These are phyloP conservation scores for Candida buenavistaensis DNA, from an alignment of 1,139 yeast species.

Conservation along the genomic window DNA sequence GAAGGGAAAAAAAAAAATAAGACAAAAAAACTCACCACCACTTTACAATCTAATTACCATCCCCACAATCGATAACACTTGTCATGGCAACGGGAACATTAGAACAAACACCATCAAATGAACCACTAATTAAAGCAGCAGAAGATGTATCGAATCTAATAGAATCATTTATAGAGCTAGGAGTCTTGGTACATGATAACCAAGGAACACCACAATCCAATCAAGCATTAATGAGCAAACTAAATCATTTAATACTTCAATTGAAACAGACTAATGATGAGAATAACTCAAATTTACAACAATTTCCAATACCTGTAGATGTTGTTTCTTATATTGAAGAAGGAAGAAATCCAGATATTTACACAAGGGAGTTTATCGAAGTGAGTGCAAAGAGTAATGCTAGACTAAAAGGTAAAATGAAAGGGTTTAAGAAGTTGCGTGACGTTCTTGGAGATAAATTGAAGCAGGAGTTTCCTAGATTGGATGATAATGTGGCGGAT, in stretches of 20 bases:
- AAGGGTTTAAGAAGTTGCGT: slow-evolving; percentile 57
- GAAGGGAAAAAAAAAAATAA: too few relatives aligned
- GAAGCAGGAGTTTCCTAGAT: slow-evolving; percentile 73
- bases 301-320: slow-evolving; percentile 67
- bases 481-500: slow-evolving; percentile 44
- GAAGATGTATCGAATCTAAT: slow-evolving; percentile 67
- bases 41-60: too few relatives aligned
- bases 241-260: slow-evolving; percentile 41
- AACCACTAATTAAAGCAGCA: slow-evolving; percentile 51
- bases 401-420: slow-evolving; percentile 77
- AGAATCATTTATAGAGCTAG: slow-evolving; percentile 86
- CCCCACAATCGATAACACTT: too few relatives aligned
- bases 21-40: too few relatives aligned
- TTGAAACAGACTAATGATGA: slow-evolving; percentile 23
- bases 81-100: slow-evolving; percentile 4
- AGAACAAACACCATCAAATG: slow-evolving; percentile 25
- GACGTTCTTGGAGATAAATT: slow-evolving; percentile 70
- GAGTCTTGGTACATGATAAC: slow-evolving; percentile 89
- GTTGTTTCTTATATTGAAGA: slow-evolving; percentile 86
- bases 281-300: slow-evolving; percentile 18
- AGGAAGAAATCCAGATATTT: slow-evolving; percentile 95
- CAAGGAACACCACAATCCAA: slow-evolving; percentile 70
- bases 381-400: slow-evolving; percentile 88
- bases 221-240: slow-evolving; percentile 42
- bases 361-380: slow-evolving; percentile 94